These are phyloP conservation scores for Schizosaccharomyces lindneri DNA, from an alignment of 805 yeast genomes.

Conservation along the genomic window DNA sequence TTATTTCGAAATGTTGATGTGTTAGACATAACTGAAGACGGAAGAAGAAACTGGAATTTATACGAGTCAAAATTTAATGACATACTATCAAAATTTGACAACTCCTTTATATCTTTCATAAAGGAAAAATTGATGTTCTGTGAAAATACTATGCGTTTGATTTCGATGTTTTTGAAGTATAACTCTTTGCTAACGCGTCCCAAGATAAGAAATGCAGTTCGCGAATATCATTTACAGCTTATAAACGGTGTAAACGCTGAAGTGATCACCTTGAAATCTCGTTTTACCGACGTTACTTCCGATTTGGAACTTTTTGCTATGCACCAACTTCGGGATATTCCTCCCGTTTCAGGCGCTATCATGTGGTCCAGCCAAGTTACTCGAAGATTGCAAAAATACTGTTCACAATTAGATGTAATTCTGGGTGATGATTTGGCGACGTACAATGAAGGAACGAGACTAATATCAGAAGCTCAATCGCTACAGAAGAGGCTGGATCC, in stretches of 20 bases:
- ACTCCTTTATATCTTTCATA: conserved; percentile 19
- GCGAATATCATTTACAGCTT: conserved; percentile 31
- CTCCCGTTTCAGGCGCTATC: conserved; percentile 23
- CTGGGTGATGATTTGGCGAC: conserved; percentile 37
- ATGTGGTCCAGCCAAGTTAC: conserved; percentile 30
- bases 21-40: too few species aligned
- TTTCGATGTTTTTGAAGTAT: conserved; percentile 25
- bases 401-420: conserved; percentile 23
- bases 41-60: too few species aligned
- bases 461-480: conserved; percentile 24
- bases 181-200: conserved; percentile 27
- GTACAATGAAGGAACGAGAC: conserved; percentile 41
- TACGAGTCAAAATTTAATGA: too few species aligned
- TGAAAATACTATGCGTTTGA: conserved; percentile 23
- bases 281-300: not conserved
- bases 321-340: conserved; percentile 22
- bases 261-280: conserved; percentile 10
- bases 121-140: conserved; percentile 19
- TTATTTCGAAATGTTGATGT: too few species aligned
- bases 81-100: conserved; percentile 16
- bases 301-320: conserved; percentile 8
- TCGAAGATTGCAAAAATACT: conserved; percentile 19
- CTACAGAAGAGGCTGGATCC: conserved; percentile 26
- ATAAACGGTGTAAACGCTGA: conserved; percentile 26
- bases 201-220: conserved; percentile 30